Base-by-base conservation (phyloP, 1,139 yeast species). In the Petasospora fabianii region DNA sequence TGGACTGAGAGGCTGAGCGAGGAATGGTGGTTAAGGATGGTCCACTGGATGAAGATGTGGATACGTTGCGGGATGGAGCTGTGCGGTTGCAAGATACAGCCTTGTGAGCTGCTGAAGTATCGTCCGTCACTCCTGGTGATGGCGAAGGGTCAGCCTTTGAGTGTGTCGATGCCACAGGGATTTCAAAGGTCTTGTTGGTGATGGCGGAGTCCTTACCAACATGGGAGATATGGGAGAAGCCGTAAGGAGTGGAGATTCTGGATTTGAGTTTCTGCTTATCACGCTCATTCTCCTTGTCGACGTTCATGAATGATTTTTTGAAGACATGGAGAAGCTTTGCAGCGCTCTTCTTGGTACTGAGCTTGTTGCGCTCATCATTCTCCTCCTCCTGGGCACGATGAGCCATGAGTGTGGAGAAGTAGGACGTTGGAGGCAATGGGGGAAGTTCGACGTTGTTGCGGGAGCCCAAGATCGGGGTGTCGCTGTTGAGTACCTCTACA, bases 381-480 rank as follows among this genome's bases (percentile, higher is more conserved):
- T 32, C 28, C 13, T 41, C 44, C 5, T 43, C 41, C 9, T 42
- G 31, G 9, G 31, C 34, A 21, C 18, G 19, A 32, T 37, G 33
- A 3, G 31, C 36, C 32, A 41, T 21, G 2, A 44, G 16, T 2
- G 41, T 24, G 14, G 43, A 40, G 38, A 54, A 56, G 41, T 42
- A 58, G 4, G 58, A 52, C 3, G 59, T 47, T 32, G 61, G 60
- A 6, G 59, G 58, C 28, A 62, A 44, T 11, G 67, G 64, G 8
- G 64, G 64, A 11, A 62, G 47, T 18, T 55, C 56, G 13, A 64
- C 59, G 28, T 58, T 60, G 30, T 54, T 53, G 35, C 55, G 56
- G 35, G 55, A 58, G 19, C 49, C 45, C 20, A 63, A 36, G 7
- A 53, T 36, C 2, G 66, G 66, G 12, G 47, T 50, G 15, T 49